Evolutionary conservation across 2,329 filamentous ascomycete species (phyloP).

Genomic region (Juglanconis oblonga): DNA sequence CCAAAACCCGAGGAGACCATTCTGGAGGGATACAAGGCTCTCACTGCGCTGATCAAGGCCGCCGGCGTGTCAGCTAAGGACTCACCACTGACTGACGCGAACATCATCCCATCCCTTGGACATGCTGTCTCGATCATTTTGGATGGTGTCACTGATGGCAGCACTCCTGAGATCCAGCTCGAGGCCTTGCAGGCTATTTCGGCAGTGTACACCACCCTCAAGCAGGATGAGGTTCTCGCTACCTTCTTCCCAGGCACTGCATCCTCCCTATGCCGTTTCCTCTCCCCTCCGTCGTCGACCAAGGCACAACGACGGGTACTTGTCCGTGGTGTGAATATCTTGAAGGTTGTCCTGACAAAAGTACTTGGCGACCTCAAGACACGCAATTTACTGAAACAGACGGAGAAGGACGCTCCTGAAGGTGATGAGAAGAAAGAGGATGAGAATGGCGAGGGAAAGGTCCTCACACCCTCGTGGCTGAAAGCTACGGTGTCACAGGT

Average conservation of each 20-base stretch:
- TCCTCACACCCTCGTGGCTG: conserved; percentile 63
- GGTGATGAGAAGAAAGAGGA: conserved; percentile 26
- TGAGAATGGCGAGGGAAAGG: conserved; percentile 31
- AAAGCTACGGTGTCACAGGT: conserved; percentile 77
- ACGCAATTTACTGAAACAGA: conserved; percentile 40
- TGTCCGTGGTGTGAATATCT: conserved; percentile 54
- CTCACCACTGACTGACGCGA: conserved; percentile 49
- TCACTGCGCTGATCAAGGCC: conserved; percentile 63
- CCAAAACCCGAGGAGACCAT: conserved; percentile 70
- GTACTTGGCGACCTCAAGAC: conserved; percentile 58
- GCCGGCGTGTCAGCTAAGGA: conserved; percentile 47
- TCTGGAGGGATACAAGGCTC: conserved; percentile 66
- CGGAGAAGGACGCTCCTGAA: conserved; percentile 23
- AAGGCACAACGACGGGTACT: conserved; percentile 61
- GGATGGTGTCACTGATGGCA: conserved; percentile 65
- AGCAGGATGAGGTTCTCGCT: conserved; percentile 71
- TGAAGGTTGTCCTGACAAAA: conserved; percentile 52
- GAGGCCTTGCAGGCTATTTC: conserved; percentile 65
- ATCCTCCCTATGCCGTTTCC: conserved; percentile 72
- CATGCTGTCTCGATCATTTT: conserved; percentile 79
- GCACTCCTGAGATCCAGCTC: conserved; percentile 65
- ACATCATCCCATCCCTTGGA: conserved; percentile 73
- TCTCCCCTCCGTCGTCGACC: conserved; percentile 63
- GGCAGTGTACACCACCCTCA: conserved; percentile 60
- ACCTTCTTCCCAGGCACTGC: conserved; percentile 86